phyloP scores from a whole-genome alignment of 768 basidiomycete genomes.

The Goffeauzyma gilvescens region DNA sequence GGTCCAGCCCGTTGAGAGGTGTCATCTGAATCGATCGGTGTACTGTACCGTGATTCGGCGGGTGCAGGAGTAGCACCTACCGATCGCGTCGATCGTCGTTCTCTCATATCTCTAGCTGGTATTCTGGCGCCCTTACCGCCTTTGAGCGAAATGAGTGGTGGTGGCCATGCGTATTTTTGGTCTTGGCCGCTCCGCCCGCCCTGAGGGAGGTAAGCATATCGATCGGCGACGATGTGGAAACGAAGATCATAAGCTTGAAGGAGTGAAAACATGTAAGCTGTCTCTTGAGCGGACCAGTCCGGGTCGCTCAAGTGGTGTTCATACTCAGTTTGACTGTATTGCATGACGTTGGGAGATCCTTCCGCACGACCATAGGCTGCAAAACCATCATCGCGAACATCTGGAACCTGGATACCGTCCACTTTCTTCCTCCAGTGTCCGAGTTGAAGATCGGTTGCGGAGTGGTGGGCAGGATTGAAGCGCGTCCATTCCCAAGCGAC shows the following conservation, averaged over 20 bases:
- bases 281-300: conserved; percentile 86
- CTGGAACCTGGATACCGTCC: conserved; percentile 34
- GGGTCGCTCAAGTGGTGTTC: conserved; percentile 54
- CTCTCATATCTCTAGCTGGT: no score
- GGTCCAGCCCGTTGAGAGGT: conserved; percentile 34
- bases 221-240: conserved; percentile 76
- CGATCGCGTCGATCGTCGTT: no score
- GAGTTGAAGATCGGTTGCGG: conserved; percentile 38
- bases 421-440: conserved; percentile 64
- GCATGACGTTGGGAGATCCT: conserved; percentile 35
- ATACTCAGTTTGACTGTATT: conserved; percentile 67
- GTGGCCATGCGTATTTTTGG: neutral
- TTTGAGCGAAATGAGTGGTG: no score
- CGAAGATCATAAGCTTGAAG: conserved; percentile 66
- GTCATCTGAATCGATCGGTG: no score
- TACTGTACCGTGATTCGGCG: no score
- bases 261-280: conserved; percentile 70
- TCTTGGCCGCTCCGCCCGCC: neutral
- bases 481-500: conserved; percentile 49
- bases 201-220: conserved; percentile 47
- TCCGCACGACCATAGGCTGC: conserved; percentile 1
- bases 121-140: no score
- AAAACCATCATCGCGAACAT: conserved; percentile 2
- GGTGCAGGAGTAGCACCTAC: no score
- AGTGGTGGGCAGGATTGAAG: conserved; percentile 43